A percentile compares a stretch with the other conserved stretches of the same genome.
These are phyloP conservation scores for Talaromyces sp. DNA, from an alignment of 2,329 filamentous ascomycete species.

Conservation along the genomic window DNA sequence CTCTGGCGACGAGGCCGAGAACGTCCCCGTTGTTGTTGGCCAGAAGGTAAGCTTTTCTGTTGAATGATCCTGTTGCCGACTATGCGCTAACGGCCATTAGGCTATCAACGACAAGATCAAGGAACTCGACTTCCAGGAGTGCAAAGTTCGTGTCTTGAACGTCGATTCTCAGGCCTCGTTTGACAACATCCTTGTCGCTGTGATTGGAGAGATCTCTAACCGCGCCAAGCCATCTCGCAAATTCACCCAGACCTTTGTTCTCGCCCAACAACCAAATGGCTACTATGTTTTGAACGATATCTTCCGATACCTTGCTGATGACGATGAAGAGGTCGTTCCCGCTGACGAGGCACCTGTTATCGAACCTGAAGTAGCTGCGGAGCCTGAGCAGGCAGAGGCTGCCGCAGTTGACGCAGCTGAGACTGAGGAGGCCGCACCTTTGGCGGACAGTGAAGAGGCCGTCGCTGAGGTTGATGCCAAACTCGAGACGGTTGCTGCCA, in stretches of 20 bases:
- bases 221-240: constrained; percentile 87
- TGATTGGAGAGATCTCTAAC: constrained; percentile 97
- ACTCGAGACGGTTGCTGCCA: constrained; percentile 58
- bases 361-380: constrained; percentile 23
- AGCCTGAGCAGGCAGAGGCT: constrained; percentile 23
- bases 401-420: constrained; percentile 38
- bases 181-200: constrained; percentile 93
- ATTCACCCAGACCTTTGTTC: constrained; percentile 96
- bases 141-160: constrained; percentile 97
- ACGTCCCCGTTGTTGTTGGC: constrained; percentile 80
- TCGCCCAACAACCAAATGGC: constrained; percentile 91
- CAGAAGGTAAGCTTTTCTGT: constrained; percentile 64
- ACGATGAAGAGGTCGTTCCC: constrained; percentile 58
- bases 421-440: constrained; percentile 34
- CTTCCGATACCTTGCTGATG: constrained; percentile 87
- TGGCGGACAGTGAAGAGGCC: constrained; percentile 44
- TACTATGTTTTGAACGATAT: constrained; percentile 99
- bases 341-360: constrained; percentile 34
- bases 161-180: constrained; percentile 93
- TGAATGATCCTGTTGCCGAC: not conserved
- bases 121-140: constrained; percentile 88
- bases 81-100: constrained; percentile 46
- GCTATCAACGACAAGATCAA: constrained; percentile 93
- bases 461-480: constrained; percentile 66
- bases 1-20: constrained; percentile 84